Evolutionary conservation across 805 yeast genomes (phyloP).

Genomic region (Peterozyma xylosa): DNA sequence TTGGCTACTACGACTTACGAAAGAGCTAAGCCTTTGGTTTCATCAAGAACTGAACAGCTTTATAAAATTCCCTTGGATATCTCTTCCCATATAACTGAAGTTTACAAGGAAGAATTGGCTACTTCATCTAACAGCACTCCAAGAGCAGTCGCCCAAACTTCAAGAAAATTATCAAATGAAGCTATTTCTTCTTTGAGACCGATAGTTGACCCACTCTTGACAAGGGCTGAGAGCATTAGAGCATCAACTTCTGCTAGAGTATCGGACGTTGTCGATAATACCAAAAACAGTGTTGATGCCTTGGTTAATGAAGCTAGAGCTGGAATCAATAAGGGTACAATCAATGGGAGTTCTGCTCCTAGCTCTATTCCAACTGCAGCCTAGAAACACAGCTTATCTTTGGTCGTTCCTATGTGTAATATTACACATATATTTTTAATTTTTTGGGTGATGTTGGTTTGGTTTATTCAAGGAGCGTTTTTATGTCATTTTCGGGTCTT

Average conservation of each 20-base stretch:
- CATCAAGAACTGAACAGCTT: conserved; percentile 7
- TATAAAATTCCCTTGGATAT: conserved; percentile 12
- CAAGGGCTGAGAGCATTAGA: conserved; percentile 17
- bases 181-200: conserved; percentile 25
- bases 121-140: conserved; percentile 16
- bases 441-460: no score
- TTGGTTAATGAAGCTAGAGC: conserved; percentile 13
- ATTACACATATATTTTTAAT: no score
- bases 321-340: conserved; percentile 6
- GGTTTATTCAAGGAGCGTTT: no score
- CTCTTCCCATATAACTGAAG: conserved; percentile 21
- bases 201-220: conserved; percentile 16
- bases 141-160: conserved; percentile 27
- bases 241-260: conserved; percentile 1
- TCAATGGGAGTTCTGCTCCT: conserved; percentile 1
- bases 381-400: no score
- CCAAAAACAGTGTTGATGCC: conserved; percentile 15
- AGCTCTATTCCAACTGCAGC: conserved; percentile 3
- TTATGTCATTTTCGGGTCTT: no score
- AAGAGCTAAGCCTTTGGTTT: conserved; percentile 20
- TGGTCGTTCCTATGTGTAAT: no score
- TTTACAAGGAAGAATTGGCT: conserved; percentile 18
- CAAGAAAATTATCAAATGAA: conserved; percentile 27
- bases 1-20: conserved; percentile 18
- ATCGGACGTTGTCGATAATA: conserved; percentile 11